A percentile compares a stretch with the other conserved stretches of the same genome.
Conservation (phyloP, 768 basidiomycete genomes). For the Lactarius sp. region DNA sequence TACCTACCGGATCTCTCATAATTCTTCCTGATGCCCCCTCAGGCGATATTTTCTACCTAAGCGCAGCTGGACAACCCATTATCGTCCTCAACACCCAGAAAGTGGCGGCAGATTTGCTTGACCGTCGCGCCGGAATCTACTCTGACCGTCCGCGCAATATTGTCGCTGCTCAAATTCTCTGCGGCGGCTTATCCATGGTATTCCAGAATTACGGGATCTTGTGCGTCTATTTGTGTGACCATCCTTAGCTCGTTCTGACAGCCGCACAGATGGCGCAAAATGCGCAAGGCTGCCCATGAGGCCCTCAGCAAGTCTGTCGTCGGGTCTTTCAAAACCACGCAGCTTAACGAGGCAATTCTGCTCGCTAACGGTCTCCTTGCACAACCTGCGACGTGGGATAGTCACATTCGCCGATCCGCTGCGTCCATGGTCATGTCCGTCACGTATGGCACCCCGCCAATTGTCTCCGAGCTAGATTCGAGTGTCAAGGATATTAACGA, state of each 20-base stretch:
- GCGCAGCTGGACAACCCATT: conserved; percentile 22
- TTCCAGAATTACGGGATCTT: conserved; percentile 15
- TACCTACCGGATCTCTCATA: too few relatives aligned
- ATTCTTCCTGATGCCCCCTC: background rate
- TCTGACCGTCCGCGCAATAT: conserved; percentile 24
- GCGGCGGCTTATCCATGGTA: conserved; percentile 17
- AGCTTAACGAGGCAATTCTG: conserved; percentile 15
- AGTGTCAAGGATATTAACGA: too few relatives aligned
- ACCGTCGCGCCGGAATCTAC: conserved; percentile 21
- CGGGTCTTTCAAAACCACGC: conserved; percentile 10
- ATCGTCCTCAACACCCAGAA: conserved; percentile 29
- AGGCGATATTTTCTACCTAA: conserved; percentile 25
- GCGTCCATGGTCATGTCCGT: conserved; percentile 7
- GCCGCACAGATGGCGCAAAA: conserved; percentile 20
- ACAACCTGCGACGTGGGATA: conserved; percentile 6
- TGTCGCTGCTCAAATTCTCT: conserved; percentile 17
- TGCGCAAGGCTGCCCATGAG: conserved; percentile 22
- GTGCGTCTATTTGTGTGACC: conserved; percentile 1
- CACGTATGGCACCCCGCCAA: conserved; percentile 15
- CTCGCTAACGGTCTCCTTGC: conserved; percentile 16
- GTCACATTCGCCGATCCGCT: conserved; percentile 15
- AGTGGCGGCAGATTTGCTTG: conserved; percentile 27
- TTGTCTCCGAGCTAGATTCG: background rate
- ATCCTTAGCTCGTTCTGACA: background rate
- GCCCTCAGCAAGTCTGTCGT: conserved; percentile 3